A percentile compares a stretch with the other conserved stretches of the same genome.
Conservation (phyloP, 768 basidiomycete genomes). For the Rubroboletus satanas region DNA sequence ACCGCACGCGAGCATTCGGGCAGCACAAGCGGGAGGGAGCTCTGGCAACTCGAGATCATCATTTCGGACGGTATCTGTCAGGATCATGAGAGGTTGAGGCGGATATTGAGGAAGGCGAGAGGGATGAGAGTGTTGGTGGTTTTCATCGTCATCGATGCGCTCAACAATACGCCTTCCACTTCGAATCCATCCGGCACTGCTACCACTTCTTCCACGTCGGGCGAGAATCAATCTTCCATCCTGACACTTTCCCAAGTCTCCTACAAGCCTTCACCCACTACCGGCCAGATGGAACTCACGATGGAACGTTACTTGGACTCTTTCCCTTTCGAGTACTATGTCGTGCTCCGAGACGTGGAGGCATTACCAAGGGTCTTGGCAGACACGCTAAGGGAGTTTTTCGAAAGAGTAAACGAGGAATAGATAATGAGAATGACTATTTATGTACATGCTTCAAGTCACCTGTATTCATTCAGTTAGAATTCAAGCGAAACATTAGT, state of each 20-base stretch:
- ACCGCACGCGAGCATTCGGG: constrained; percentile 65
- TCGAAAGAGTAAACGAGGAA: constrained; percentile 76
- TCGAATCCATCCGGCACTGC: constrained; percentile 7
- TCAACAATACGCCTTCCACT: constrained; percentile 46
- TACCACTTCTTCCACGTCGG: constrained; percentile 12
- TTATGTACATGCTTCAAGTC: neutral
- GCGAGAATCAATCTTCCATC: constrained; percentile 64
- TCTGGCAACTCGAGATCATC: constrained; percentile 98
- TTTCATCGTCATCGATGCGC: constrained; percentile 91
- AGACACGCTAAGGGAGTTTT: constrained; percentile 88
- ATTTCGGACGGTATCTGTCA: constrained; percentile 99
- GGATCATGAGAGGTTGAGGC: constrained; percentile 82
- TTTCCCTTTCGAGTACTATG: constrained; percentile 97
- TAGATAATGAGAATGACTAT: constrained; percentile 8
- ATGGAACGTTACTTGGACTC: constrained; percentile 89
- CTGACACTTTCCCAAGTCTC: constrained; percentile 89
- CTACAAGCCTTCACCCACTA: constrained; percentile 51
- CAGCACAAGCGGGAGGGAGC: constrained; percentile 63
- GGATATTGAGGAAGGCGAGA: constrained; percentile 75
- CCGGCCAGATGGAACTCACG: constrained; percentile 79
- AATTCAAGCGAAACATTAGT: neutral
- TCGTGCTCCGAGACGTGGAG: constrained; percentile 88
- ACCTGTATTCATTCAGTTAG: neutral
- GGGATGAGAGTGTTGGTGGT: constrained; percentile 93
- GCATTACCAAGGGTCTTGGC: constrained; percentile 87